phyloP scores from a whole-genome alignment of 2,329 filamentous ascomycete genomes.

The Fusarium pilosicola region DNA sequence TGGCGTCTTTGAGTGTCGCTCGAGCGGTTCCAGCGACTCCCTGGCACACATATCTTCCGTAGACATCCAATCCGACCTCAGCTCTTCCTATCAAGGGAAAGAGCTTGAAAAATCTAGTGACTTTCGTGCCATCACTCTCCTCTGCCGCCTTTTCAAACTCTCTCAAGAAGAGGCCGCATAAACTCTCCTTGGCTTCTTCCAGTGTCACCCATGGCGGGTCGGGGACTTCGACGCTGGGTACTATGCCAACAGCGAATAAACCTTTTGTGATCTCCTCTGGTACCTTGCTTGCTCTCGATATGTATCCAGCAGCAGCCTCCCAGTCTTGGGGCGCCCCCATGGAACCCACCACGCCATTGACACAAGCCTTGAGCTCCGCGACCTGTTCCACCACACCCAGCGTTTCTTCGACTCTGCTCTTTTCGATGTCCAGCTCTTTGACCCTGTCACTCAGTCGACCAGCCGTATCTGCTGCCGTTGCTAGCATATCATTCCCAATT shows the following conservation, averaged over 20 bases:
- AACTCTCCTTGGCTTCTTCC: conserved; percentile 84
- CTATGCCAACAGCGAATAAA: conserved; percentile 88
- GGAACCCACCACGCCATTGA: conserved; percentile 90
- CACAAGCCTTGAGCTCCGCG: conserved; percentile 94
- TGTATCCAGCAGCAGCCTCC: conserved; percentile 93
- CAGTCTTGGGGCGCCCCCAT: conserved; percentile 99
- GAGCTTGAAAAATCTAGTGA: conserved; percentile 97
- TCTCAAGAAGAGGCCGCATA: conserved; percentile 89
- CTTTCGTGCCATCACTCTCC: conserved; percentile 86
- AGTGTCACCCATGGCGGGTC: conserved; percentile 90
- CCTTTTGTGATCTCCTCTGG: conserved; percentile 83
- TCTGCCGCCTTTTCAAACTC: conserved; percentile 94
- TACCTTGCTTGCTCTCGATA: conserved; percentile 83
- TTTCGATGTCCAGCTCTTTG: conserved; percentile 87
- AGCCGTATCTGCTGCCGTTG: conserved; percentile 85
- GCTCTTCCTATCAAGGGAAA: conserved; percentile 93
- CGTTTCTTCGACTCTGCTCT: conserved; percentile 89
- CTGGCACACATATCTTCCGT: conserved; percentile 94
- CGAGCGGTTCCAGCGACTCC: conserved; percentile 89
- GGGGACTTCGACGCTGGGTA: conserved; percentile 94
- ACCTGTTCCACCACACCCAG: conserved; percentile 95
- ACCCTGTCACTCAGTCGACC: conserved; percentile 87
- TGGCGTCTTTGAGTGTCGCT: conserved; percentile 77
- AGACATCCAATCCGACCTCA: conserved; percentile 91
- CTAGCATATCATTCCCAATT: conserved; percentile 91